A percentile compares a stretch with the other conserved stretches of the same genome.
Conservation (phyloP, 75 land plant species). For the Pinus albicaulis region DNA sequence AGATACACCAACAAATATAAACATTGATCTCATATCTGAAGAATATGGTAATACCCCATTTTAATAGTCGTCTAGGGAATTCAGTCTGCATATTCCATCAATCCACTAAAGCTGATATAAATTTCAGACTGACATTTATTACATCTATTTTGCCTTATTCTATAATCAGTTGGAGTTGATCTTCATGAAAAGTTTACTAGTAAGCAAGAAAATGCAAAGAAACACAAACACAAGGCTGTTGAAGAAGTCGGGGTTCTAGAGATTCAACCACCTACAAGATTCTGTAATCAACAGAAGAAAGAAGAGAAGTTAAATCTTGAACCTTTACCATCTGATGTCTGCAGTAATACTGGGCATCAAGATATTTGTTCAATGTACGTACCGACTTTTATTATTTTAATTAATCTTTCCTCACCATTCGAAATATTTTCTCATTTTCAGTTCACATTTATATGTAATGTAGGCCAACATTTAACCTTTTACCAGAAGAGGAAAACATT, state of each 20-base stretch:
- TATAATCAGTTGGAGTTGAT: constrained; percentile 61
- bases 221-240: background rate
- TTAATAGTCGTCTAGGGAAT: background rate
- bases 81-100: background rate
- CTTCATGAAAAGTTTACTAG: constrained; percentile 38
- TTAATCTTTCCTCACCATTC: no score
- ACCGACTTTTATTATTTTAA: background rate
- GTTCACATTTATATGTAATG: constrained; percentile 5
- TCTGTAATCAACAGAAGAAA: background rate
- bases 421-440: background rate
- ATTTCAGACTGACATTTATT: background rate
- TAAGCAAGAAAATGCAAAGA: background rate
- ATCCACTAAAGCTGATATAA: background rate
- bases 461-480: constrained; percentile 72
- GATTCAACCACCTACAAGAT: background rate
- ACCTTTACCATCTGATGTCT: background rate
- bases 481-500: constrained; percentile 33
- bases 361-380: constrained; percentile 31
- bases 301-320: constrained; percentile 11
- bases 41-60: constrained; percentile 59
- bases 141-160: background rate
- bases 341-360: background rate
- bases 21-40: constrained; percentile 81
- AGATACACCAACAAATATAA: constrained; percentile 37
- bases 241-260: background rate